Conservation (phyloP, 805 yeast genomes). For the Wickerhamiella hasegawae region DNA sequence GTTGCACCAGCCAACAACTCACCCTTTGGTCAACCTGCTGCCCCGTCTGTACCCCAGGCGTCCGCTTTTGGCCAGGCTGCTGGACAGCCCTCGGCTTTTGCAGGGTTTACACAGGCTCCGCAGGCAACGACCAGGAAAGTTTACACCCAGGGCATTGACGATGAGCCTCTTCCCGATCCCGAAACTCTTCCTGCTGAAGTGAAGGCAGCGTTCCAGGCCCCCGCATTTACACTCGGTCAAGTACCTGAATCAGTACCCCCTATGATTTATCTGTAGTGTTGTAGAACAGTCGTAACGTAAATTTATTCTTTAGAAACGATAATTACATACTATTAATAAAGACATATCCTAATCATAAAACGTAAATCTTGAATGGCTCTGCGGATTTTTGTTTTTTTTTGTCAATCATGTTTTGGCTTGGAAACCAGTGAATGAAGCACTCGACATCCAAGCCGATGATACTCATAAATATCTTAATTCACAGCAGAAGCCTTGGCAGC, state of each 20-base stretch:
- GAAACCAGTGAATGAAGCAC: too few species aligned
- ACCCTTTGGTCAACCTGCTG: background rate
- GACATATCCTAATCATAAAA: too few species aligned
- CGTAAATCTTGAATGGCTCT: background rate
- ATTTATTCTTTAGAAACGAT: too few species aligned
- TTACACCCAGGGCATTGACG: slow-evolving; percentile 22
- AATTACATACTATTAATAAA: too few species aligned
- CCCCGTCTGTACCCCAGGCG: background rate
- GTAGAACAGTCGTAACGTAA: background rate
- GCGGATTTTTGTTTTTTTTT: background rate
- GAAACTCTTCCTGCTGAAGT: slow-evolving; percentile 31
- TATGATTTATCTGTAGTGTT: slow-evolving; percentile 11
- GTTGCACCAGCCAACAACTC: slow-evolving; percentile 2
- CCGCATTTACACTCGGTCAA: slow-evolving; percentile 16
- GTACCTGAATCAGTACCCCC: slow-evolving; percentile 23
- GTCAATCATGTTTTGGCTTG: too few species aligned
- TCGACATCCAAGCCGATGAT: too few species aligned
- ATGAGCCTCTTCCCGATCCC: slow-evolving; percentile 18
- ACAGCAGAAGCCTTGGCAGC: background rate
- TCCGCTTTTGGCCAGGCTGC: slow-evolving; percentile 15
- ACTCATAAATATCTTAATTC: background rate
- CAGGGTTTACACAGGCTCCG: background rate
- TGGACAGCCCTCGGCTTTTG: background rate
- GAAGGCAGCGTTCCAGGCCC: slow-evolving; percentile 28
- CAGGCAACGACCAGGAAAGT: background rate